Percentiles rank a stretch among this genome's conserved stretches.
These are phyloP conservation scores for Volvariella surrecta DNA, from an alignment of 1,284 basidiomycete species.

Conservation along the genomic window DNA sequence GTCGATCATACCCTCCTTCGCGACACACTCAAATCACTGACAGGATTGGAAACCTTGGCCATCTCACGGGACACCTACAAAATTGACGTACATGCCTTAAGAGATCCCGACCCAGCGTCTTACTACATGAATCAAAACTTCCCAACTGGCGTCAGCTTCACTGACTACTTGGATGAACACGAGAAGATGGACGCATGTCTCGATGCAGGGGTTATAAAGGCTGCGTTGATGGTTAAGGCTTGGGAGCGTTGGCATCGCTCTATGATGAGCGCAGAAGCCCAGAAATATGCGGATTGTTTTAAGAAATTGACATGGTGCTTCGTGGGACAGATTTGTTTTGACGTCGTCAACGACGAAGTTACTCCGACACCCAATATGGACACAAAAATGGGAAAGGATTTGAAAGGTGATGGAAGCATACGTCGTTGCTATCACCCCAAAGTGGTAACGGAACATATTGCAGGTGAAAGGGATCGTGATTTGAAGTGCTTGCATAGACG, in stretches of 20 bases:
- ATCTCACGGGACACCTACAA: conserved; percentile 23
- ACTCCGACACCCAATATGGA: too few species aligned
- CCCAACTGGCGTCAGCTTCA: conserved; percentile 13
- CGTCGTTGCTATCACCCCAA: too few species aligned
- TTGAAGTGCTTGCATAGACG: too few species aligned
- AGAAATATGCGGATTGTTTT: conserved; percentile 14
- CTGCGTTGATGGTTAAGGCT: conserved; percentile 12
- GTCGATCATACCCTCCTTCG: conserved; percentile 15
- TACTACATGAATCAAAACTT: conserved; percentile 20
- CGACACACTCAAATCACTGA: conserved; percentile 13
- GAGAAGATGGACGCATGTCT: conserved; percentile 11
- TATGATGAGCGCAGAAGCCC: conserved; percentile 15
- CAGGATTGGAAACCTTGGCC: conserved; percentile 15
- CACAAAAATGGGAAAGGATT: too few species aligned
- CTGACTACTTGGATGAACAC: conserved; percentile 14
- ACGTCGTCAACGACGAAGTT: not conserved
- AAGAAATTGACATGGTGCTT: conserved; percentile 17
- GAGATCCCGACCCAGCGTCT: conserved; percentile 12
- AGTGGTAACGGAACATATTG: too few species aligned
- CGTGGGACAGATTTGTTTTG: conserved; percentile 17
- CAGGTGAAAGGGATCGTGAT: too few species aligned
- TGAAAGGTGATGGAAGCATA: too few species aligned
- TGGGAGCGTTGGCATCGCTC: conserved; percentile 24
- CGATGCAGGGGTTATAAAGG: conserved; percentile 8
- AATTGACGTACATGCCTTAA: conserved; percentile 15